Base-by-base conservation (phyloP, 2,329 filamentous ascomycete species). In the Neonectria punicea region DNA sequence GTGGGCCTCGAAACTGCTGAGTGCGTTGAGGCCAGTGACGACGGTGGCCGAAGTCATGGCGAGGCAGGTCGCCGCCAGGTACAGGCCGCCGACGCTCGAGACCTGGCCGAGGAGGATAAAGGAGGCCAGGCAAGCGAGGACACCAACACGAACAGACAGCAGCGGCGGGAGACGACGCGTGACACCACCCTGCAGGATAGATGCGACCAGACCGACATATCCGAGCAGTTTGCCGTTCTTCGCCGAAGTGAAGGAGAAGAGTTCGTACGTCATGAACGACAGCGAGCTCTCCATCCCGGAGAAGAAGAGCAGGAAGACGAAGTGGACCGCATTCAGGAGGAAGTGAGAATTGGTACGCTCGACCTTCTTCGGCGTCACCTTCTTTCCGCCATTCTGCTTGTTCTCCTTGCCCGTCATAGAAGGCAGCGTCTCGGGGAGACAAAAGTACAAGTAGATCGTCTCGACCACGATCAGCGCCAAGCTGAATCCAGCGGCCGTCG, bases 201-300 rank as follows among this genome's bases (percentile, higher is more conserved):
- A 96, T 9, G 96, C 94, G 7, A 98, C 87, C 3, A 99, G 87
- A 0, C 96, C 96, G 74, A 99, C 93, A 79, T 92, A 96, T 6
- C 96, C 95, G 2, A 99, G 89, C 2, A 99, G 85, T 11, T 90
- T 89, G 16, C 96, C 96, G 70, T 97, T 97, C 57, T 93, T 87
- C 47, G 89, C 87, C 1, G 94, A 91, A 11, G 86, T 88, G 77
- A 96, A 97, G 9, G 87, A 87, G 79, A 98, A 98, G 49, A 99
- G 87, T 58, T 97, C 95, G 74, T 96, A 97, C 0, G 95, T 98
- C 89, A 99, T 94, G 79, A 99, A 99, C 0, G 96, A 94, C 3
- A 99, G 87, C 1, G 94, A 97, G 79, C 97, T 98, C 78, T 99
- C 96, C 92, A 99, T 95, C 66, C 96, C 96, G 2, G 93, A 97